Evolutionary conservation across 2,329 filamentous ascomycete genomes (phyloP), one percentile per base, ranked within the genome.

Genomic region (Nectriaceae sp.): DNA sequence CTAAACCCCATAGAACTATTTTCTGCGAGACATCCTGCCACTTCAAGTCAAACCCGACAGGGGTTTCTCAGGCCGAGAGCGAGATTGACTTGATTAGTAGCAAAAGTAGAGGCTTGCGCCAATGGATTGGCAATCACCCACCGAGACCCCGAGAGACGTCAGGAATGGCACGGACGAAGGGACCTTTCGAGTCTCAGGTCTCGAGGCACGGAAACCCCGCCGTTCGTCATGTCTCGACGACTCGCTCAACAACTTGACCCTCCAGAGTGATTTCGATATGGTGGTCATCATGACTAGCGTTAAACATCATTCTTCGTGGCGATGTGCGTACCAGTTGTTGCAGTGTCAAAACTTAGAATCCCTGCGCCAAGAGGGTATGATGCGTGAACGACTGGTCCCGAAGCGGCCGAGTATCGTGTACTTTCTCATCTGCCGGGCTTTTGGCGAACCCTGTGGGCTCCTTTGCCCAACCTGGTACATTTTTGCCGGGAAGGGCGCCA

Each of bases 151-250:
- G 13, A 6, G 24, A 29, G 24, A 29, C 24, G 24, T 29, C 33
- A 47, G 29, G 36, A 47, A 53, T 50, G 46, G 35, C 31, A 11
- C 50, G 40, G 47, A 22, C 26, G 41, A 53, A 50, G 37, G 41
- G 50, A 50, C 19, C 37, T 21, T n/a, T 18, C 21, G 18, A 10
- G 10, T n/a, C n/a, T n/a, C n/a, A n/a, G n/a, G n/a, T n/a, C n/a
- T n/a, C n/a, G 37, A 21, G 5, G 11, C 37, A 39, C 37, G 19
- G 18, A 21, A 21, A 21, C 16, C 5, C 33, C n/a, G 33, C 8
- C 33, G 33, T n/a, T 36, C 33, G 8, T 19, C n/a, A n/a, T n/a
- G n/a, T n/a, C n/a, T n/a, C n/a, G n/a, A n/a, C n/a, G n/a, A n/a
- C n/a, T n/a, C n/a, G n/a, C n/a, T n/a, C n/a, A n/a, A n/a, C n/a